Conservation (phyloP, 345 rosid species). For the Murraya koenigii region DNA sequence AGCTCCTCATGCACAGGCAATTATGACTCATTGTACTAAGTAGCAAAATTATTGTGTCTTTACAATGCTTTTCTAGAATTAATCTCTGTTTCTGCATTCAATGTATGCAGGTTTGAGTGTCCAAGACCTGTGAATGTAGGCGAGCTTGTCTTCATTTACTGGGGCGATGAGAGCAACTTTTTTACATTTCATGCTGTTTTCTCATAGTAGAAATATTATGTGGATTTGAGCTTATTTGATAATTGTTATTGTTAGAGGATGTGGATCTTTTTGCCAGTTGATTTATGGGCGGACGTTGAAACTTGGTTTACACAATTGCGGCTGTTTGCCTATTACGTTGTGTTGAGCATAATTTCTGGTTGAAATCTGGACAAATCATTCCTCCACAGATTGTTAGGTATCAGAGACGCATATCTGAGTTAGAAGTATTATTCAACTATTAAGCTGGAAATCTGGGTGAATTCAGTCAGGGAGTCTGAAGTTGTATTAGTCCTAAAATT, state of each 20-base stretch:
- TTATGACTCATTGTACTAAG: neutral
- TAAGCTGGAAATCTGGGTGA: too few relatives aligned
- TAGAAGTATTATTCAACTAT: too few relatives aligned
- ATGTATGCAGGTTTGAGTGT: constrained; percentile 73
- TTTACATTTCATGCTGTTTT: neutral
- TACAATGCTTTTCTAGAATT: neutral
- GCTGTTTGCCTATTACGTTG: too few relatives aligned
- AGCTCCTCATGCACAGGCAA: neutral
- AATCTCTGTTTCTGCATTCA: neutral
- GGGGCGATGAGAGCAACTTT: neutral
- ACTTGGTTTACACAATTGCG: neutral
- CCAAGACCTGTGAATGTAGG: constrained; percentile 50
- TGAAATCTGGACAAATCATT: neutral
- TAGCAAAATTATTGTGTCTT: neutral
- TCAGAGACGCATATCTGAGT: too few relatives aligned
- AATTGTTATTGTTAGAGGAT: neutral
- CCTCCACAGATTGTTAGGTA: too few relatives aligned
- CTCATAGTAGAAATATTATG: neutral
- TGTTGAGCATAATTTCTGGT: neutral
- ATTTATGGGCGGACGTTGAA: neutral
- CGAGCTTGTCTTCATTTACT: neutral
- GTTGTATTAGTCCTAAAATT: too few relatives aligned
- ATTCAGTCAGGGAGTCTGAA: too few relatives aligned
- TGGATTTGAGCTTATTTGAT: neutral
- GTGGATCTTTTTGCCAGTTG: neutral